phyloP scores from a whole-genome alignment of 768 basidiomycete genomes.

The Chiua virens region DNA sequence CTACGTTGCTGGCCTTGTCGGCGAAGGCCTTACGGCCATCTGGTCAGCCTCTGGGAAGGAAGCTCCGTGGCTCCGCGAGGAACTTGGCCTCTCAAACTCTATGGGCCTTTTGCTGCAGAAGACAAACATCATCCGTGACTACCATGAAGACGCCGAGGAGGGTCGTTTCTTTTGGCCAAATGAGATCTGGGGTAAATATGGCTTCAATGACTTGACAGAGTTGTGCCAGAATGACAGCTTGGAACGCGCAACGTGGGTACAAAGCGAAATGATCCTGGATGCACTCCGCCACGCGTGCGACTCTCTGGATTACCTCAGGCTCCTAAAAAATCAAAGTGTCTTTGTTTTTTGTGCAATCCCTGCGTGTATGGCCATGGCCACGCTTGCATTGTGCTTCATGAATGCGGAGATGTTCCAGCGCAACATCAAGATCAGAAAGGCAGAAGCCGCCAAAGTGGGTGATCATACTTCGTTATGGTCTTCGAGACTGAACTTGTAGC shows the following conservation, averaged over 20 bases:
- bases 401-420: conserved; percentile 81
- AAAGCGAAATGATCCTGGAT: conserved; percentile 88
- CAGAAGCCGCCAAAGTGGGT: conserved; percentile 73
- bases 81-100: conserved; percentile 87
- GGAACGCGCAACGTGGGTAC: conserved; percentile 72
- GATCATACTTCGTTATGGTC: neutral
- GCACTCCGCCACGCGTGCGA: conserved; percentile 83
- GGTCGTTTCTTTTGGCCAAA: conserved; percentile 91
- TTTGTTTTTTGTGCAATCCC: conserved; percentile 98
- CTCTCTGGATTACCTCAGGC: conserved; percentile 83
- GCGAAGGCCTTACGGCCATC: conserved; percentile 89
- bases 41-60: conserved; percentile 88
- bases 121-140: conserved; percentile 97
- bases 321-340: conserved; percentile 87
- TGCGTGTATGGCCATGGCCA: conserved; percentile 93
- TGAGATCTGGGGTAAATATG: conserved; percentile 85
- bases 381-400: conserved; percentile 90
- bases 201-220: conserved; percentile 71
- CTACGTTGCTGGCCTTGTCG: conserved; percentile 96
- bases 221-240: conserved; percentile 57
- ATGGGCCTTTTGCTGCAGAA: conserved; percentile 98
- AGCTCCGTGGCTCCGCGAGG: conserved; percentile 63
- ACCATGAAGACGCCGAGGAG: conserved; percentile 86
- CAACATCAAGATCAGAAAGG: conserved; percentile 95
- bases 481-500: neutral